phyloP scores from a whole-genome alignment of 176 grass and related monocot genomes.

The Carex myosuroides region DNA sequence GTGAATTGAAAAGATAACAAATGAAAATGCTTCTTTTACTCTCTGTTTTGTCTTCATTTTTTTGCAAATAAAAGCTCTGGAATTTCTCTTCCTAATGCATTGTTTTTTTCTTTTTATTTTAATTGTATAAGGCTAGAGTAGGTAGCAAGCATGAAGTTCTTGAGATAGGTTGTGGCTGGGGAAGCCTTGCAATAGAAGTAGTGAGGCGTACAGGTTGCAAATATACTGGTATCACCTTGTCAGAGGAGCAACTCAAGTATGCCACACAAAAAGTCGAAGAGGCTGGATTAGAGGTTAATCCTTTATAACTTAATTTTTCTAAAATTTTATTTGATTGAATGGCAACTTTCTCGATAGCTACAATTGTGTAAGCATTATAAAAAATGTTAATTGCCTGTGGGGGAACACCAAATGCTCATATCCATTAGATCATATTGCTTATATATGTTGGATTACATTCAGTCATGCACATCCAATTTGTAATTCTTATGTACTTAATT shows the following conservation, averaged over 20 bases:
- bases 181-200: constrained; percentile 67
- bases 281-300: constrained; percentile 60
- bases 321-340: background rate
- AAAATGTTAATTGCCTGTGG: background rate
- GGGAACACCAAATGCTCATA: background rate
- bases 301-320: background rate
- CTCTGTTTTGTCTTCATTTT: background rate
- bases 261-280: constrained; percentile 55
- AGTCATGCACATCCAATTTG: background rate
- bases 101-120: background rate
- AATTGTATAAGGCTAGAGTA: constrained; percentile 58
- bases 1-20: background rate
- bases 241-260: constrained; percentile 67
- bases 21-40: background rate
- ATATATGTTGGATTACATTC: background rate
- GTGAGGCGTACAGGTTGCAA: constrained; percentile 76
- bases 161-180: constrained; percentile 90
- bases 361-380: background rate
- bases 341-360: too few species aligned
- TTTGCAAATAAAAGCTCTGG: background rate
- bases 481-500: background rate
- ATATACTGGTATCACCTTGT: constrained; percentile 92
- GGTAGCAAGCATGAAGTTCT: constrained; percentile 63
- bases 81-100: background rate
- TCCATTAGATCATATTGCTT: background rate